phyloP scores from a whole-genome alignment of 75 land plant genomes.

The Sequoia sempervirens region DNA sequence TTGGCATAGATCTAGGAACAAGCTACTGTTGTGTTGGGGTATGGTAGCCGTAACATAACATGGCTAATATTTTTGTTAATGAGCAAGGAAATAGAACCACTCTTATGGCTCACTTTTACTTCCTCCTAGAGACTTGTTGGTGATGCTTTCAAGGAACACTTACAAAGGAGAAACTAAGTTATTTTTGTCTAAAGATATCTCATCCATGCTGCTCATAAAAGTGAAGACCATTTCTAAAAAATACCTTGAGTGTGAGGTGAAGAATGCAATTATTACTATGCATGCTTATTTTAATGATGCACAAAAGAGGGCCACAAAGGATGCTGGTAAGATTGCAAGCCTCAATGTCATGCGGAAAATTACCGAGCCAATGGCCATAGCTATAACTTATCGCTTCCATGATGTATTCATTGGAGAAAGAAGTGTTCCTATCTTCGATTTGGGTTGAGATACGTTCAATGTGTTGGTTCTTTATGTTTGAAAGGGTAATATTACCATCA shows the following conservation, averaged over 20 bases:
- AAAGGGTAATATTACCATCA: constrained; percentile 31
- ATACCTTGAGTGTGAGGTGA: constrained; percentile 6
- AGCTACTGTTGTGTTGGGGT: too few relatives aligned
- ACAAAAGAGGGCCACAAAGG: constrained; percentile 15
- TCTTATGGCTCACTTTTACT: not conserved
- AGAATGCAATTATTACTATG: constrained; percentile 22
- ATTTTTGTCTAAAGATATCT: constrained; percentile 21
- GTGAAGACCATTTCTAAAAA: constrained; percentile 19
- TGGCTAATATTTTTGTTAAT: not conserved
- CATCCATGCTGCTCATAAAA: constrained; percentile 16
- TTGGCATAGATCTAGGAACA: too few relatives aligned
- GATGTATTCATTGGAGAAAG: not conserved
- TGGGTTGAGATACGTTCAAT: constrained; percentile 25
- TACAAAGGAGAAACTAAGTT: constrained; percentile 11
- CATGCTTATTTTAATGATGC: constrained; percentile 13
- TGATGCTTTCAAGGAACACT: not conserved
- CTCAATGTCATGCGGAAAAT: constrained; percentile 16
- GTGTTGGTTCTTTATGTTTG: constrained; percentile 24
- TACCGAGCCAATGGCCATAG: not conserved
- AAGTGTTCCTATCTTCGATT: constrained; percentile 16
- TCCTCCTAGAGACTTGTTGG: not conserved
- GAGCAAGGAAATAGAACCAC: not conserved
- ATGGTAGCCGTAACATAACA: not conserved
- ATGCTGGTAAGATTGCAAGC: constrained; percentile 11
- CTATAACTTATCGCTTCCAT: not conserved